Evolutionary conservation across 2,329 filamentous ascomycete species (phyloP).

Genomic region (Bipolaris bicolor): DNA sequence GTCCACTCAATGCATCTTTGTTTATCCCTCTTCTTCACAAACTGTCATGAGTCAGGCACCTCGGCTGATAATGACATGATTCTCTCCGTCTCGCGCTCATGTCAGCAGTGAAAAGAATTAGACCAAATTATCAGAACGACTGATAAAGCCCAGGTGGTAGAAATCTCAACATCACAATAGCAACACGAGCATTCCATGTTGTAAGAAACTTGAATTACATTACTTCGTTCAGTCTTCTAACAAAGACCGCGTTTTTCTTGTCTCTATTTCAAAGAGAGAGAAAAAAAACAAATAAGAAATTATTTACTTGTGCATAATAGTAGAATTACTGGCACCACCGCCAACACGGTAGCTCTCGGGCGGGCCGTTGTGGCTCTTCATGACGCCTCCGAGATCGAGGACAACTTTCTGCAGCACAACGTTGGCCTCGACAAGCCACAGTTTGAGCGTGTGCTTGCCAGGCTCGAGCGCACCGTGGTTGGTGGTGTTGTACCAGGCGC

Average conservation of each 20-base stretch:
- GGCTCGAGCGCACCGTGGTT: conserved; percentile 40
- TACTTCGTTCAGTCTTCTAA: not conserved
- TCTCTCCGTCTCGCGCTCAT: too few species aligned
- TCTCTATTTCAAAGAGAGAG: not conserved
- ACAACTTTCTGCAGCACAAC: conserved; percentile 48
- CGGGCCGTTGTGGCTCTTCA: conserved; percentile 44
- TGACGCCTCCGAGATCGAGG: conserved; percentile 45
- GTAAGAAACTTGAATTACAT: not conserved
- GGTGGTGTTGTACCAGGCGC: conserved; percentile 58
- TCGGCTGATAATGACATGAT: too few species aligned
- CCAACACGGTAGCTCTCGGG: conserved; percentile 49
- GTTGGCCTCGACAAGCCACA: conserved; percentile 56
- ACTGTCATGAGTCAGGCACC: too few species aligned
- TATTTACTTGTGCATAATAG: conserved; percentile 3
- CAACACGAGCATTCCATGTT: not conserved
- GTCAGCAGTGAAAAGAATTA: too few species aligned
- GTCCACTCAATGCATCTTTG: not conserved
- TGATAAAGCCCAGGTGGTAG: not conserved
- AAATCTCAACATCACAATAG: not conserved
- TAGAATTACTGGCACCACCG: conserved; percentile 20
- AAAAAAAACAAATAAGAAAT: not conserved
- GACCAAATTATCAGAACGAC: too few species aligned
- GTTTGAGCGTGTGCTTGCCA: conserved; percentile 52
- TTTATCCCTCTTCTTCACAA: not conserved
- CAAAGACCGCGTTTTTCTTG: not conserved